phyloP scores from a whole-genome alignment of 2,329 filamentous ascomycete species.

The Furcasterigmium furcatum region DNA sequence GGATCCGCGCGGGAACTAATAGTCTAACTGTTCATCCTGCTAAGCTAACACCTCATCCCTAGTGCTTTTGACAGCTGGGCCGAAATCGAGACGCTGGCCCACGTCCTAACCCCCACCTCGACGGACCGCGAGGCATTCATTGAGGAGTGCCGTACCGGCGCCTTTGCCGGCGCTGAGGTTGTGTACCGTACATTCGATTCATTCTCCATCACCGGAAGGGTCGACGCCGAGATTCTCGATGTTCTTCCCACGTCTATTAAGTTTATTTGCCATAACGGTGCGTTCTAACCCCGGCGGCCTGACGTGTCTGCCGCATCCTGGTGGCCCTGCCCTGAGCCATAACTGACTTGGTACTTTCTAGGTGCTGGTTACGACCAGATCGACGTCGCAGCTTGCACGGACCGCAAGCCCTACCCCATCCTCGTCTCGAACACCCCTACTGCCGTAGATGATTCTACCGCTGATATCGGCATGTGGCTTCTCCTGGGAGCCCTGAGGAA shows the following conservation, averaged over 20 bases:
- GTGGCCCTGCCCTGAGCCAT: no score
- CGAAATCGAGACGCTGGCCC: slow-evolving; percentile 57
- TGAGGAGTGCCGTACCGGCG: slow-evolving; percentile 61
- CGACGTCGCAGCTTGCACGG: slow-evolving; percentile 68
- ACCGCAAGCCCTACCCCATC: slow-evolving; percentile 45
- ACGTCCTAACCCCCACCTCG: slow-evolving; percentile 61
- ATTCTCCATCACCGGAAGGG: slow-evolving; percentile 58
- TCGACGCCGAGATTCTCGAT: slow-evolving; percentile 69
- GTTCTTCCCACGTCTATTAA: slow-evolving; percentile 49
- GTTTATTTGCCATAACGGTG: slow-evolving; percentile 61
- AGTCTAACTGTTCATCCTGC: no score
- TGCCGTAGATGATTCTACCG: slow-evolving; percentile 78
- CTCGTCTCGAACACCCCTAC: slow-evolving; percentile 79
- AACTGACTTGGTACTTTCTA: slow-evolving; percentile 21
- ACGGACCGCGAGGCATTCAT: slow-evolving; percentile 66
- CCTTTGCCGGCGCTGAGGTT: slow-evolving; percentile 61
- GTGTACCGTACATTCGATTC: slow-evolving; percentile 71
- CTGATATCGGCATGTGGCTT: slow-evolving; percentile 77
- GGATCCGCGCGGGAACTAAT: no score
- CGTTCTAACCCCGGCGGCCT: slow-evolving; percentile 15
- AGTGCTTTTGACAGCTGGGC: slow-evolving; percentile 66
- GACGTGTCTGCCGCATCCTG: background rate
- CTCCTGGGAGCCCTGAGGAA: slow-evolving; percentile 77
- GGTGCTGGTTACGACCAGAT: slow-evolving; percentile 86
- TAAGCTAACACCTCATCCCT: no score